phyloP scores from a whole-genome alignment of 768 basidiomycete genomes.

The Kondoa malvinella region DNA sequence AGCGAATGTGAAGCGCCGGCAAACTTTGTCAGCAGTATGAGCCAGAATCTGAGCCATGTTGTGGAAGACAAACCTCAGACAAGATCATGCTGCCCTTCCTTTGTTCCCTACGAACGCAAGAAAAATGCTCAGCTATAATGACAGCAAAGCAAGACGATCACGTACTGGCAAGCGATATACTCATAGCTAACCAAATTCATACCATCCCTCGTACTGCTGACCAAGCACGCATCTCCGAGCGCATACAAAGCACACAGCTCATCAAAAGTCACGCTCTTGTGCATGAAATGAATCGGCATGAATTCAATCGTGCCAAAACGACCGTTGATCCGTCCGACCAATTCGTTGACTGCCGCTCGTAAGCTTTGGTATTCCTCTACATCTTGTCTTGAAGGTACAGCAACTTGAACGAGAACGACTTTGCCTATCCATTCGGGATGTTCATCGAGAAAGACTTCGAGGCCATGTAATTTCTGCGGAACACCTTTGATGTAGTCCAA shows the following conservation, averaged over 20 bases:
- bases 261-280: conserved; percentile 79
- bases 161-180: conserved; percentile 78
- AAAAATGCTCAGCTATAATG: not conserved
- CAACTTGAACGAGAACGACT: conserved; percentile 89
- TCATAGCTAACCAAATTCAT: conserved; percentile 99
- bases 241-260: conserved; percentile 97
- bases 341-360: conserved; percentile 84
- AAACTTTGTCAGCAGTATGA: not conserved
- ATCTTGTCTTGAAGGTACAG: conserved; percentile 91
- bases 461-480: conserved; percentile 88
- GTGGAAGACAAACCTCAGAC: conserved; percentile 58
- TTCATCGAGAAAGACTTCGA: conserved; percentile 89
- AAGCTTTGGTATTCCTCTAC: conserved; percentile 99
- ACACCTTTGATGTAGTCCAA: conserved; percentile 99
- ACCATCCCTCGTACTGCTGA: conserved; percentile 86
- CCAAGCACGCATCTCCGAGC: conserved; percentile 85
- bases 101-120: conserved; percentile 34
- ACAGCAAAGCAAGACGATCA: not conserved
- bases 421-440: conserved; percentile 99
- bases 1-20: conserved; percentile 57
- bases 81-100: conserved; percentile 93
- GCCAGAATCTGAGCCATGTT: not conserved
- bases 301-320: conserved; percentile 98
- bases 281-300: conserved; percentile 99
- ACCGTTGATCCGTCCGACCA: conserved; percentile 95